Percentiles rank a stretch among this genome's conserved stretches.
Conservation (phyloP, 2,329 filamentous ascomycete genomes). For the Sarocladium oryzae region DNA sequence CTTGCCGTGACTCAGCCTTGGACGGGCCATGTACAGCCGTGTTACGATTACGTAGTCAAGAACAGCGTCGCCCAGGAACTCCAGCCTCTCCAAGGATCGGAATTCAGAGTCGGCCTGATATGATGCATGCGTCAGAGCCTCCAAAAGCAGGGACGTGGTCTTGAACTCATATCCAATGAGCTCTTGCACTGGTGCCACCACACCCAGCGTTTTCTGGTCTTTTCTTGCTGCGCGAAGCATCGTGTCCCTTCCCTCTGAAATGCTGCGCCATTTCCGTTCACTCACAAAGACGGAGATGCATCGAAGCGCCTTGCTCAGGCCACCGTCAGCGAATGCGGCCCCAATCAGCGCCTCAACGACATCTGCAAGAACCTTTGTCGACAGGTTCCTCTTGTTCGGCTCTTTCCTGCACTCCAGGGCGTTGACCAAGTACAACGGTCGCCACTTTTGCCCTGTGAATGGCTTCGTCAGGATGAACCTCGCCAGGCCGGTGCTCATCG, state of each 20-base stretch:
- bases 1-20: constrained; percentile 39
- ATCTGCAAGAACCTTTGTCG: constrained; percentile 79
- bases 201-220: constrained; percentile 28
- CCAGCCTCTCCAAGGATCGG: constrained; percentile 61
- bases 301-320: constrained; percentile 52
- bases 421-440: constrained; percentile 48
- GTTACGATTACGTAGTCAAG: constrained; percentile 71
- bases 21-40: constrained; percentile 43
- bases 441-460: constrained; percentile 70
- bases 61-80: constrained; percentile 82
- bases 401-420: constrained; percentile 18
- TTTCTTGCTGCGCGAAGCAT: constrained; percentile 33
- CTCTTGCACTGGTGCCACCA: constrained; percentile 48
- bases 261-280: constrained; percentile 47
- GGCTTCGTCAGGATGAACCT: constrained; percentile 61
- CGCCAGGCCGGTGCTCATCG: constrained; percentile 58
- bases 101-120: constrained; percentile 34
- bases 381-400: constrained; percentile 36
- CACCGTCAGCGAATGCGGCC: constrained; percentile 63
- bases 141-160: constrained; percentile 61
- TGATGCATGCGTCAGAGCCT: constrained; percentile 77
- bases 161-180: constrained; percentile 67
- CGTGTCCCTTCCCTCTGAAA: constrained; percentile 31
- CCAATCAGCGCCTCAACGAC: constrained; percentile 82
- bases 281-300: constrained; percentile 64